A percentile compares a stretch with the other conserved stretches of the same genome.
These are phyloP conservation scores for Stellera chamaejasme DNA, from an alignment of 345 rosid genomes.

Conservation along the genomic window DNA sequence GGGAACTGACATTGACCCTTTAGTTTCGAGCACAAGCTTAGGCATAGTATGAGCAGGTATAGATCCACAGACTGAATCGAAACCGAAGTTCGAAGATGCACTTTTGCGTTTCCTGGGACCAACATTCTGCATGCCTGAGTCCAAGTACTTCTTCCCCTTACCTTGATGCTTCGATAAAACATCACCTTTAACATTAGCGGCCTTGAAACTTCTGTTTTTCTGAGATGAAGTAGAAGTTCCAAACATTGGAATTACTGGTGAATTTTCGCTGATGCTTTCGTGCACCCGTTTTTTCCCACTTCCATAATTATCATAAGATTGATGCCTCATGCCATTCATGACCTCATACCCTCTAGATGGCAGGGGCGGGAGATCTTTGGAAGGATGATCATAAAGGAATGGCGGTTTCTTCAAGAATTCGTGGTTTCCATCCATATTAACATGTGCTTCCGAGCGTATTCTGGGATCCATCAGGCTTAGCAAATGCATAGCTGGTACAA, in stretches of 20 bases:
- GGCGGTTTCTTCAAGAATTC: constrained; percentile 40
- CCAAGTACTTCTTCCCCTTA: constrained; percentile 32
- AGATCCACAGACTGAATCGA: constrained; percentile 30
- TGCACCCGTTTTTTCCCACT: constrained; percentile 30
- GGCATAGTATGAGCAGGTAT: constrained; percentile 33
- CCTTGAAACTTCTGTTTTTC: constrained; percentile 31
- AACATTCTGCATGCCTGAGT: constrained; percentile 24
- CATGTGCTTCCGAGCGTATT: constrained; percentile 35
- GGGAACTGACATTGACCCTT: constrained; percentile 39
- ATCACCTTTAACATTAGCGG: constrained; percentile 23
- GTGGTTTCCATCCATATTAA: constrained; percentile 33
- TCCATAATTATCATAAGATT: constrained; percentile 26
- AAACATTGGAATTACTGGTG: constrained; percentile 26
- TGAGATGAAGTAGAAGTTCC: constrained; percentile 52
- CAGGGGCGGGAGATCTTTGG: constrained; percentile 35
- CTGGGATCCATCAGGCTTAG: constrained; percentile 91
- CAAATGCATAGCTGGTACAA: constrained; percentile 86
- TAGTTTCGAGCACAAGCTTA: constrained; percentile 30
- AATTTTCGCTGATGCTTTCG: constrained; percentile 22
- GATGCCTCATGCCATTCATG: constrained; percentile 23
- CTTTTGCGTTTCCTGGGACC: constrained; percentile 25
- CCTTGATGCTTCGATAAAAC: constrained; percentile 35
- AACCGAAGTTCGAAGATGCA: constrained; percentile 20
- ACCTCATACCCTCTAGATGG: constrained; percentile 33
- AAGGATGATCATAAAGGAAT: constrained; percentile 31